phyloP scores from a whole-genome alignment of 2,329 filamentous ascomycete species.

The Penicillium sp. region DNA sequence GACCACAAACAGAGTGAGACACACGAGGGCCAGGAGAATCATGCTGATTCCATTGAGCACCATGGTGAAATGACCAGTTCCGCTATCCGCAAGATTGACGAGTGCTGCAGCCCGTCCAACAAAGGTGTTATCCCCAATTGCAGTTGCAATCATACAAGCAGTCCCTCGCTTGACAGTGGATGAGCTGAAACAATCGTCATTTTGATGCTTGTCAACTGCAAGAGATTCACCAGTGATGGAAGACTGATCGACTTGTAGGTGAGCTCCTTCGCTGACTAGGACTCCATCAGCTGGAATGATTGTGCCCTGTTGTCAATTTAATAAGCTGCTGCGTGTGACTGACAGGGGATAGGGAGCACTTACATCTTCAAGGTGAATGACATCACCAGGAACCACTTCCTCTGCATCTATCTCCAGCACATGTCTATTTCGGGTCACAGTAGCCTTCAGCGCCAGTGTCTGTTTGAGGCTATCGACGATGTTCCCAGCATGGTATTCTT shows the following conservation, averaged over 20 bases:
- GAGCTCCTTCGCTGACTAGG: slow-evolving; percentile 81
- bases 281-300: slow-evolving; percentile 89
- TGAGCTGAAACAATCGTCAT: slow-evolving; percentile 81
- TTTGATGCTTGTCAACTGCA: slow-evolving; percentile 84
- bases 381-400: slow-evolving; percentile 87
- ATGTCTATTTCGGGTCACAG: slow-evolving; percentile 80
- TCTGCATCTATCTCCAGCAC: slow-evolving; percentile 80
- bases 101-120: slow-evolving; percentile 87
- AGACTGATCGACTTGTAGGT: slow-evolving; percentile 90
- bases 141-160: slow-evolving; percentile 79
- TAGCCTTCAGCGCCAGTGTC: slow-evolving; percentile 84
- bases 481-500: slow-evolving; percentile 87
- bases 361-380: slow-evolving; percentile 82
- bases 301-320: slow-evolving; percentile 63
- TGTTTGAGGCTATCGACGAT: slow-evolving; percentile 93
- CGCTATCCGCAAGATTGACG: slow-evolving; percentile 75
- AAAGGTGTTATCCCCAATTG: slow-evolving; percentile 88
- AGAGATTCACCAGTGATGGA: slow-evolving; percentile 91
- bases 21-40: slow-evolving; percentile 77
- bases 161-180: slow-evolving; percentile 91
- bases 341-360: slow-evolving; percentile 22
- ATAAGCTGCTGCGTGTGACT: slow-evolving; percentile 8
- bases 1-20: slow-evolving; percentile 79
- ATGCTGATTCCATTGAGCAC: slow-evolving; percentile 87
- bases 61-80: slow-evolving; percentile 86